Conservation (phyloP, 2,329 filamentous ascomycete species). For the Escovopsis sp. region DNA sequence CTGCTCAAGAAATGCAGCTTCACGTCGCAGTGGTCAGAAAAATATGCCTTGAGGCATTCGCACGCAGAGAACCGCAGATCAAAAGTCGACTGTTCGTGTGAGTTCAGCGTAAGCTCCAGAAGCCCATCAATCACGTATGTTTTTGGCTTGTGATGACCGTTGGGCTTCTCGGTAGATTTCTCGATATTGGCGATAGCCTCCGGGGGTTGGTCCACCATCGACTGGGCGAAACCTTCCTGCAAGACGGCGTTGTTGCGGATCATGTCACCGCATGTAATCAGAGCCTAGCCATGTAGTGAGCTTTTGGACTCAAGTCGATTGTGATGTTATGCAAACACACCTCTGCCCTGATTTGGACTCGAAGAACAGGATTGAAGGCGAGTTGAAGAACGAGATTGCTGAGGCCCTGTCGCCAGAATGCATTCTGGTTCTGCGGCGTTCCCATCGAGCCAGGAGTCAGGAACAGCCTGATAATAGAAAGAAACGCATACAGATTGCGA, state of each 20-base stretch:
- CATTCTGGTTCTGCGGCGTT: slow-evolving; percentile 67
- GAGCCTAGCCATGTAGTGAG: slow-evolving; percentile 37
- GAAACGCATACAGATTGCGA: slow-evolving; percentile 80
- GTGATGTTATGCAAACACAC: slow-evolving; percentile 24
- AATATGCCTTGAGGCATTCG: slow-evolving; percentile 86
- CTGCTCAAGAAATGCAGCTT: slow-evolving; percentile 71
- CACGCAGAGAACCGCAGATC: slow-evolving; percentile 74
- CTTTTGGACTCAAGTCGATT: slow-evolving; percentile 1
- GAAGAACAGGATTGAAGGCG: slow-evolving; percentile 59
- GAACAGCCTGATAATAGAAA: slow-evolving; percentile 78
- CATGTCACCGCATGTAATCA: slow-evolving; percentile 74
- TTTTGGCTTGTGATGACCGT: slow-evolving; percentile 31
- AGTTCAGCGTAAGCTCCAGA: slow-evolving; percentile 63
- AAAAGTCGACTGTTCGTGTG: slow-evolving; percentile 51
- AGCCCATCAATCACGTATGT: slow-evolving; percentile 91
- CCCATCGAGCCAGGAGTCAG: slow-evolving; percentile 65
- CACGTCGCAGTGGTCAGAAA: slow-evolving; percentile 66
- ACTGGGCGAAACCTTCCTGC: slow-evolving; percentile 79
- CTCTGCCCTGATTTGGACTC: slow-evolving; percentile 68
- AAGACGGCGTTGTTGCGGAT: slow-evolving; percentile 66
- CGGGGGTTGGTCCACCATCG: slow-evolving; percentile 55
- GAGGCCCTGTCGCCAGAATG: slow-evolving; percentile 72
- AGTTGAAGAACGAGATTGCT: slow-evolving; percentile 67
- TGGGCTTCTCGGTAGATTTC: slow-evolving; percentile 26
- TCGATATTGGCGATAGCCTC: slow-evolving; percentile 22